These are phyloP conservation scores for Cucurbita maxima DNA, from an alignment of 306 rosid species.

Conservation along the genomic window DNA sequence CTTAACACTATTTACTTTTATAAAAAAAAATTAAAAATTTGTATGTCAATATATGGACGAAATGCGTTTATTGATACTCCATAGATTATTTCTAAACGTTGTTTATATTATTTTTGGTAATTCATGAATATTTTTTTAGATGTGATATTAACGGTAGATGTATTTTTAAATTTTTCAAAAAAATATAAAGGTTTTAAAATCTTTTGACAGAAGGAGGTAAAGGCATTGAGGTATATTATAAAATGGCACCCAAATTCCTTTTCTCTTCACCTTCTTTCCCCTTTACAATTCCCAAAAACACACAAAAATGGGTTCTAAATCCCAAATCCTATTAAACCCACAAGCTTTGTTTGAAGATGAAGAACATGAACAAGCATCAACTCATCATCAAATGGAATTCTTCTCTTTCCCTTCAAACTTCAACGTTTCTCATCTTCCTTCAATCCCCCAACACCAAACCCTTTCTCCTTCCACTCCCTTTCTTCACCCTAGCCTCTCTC, in stretches of 20 bases:
- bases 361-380: constrained; percentile 7
- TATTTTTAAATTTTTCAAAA: too few relatives aligned
- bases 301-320: constrained; percentile 24
- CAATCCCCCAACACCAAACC: constrained; percentile 10
- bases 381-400: constrained; percentile 36
- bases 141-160: too few relatives aligned
- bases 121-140: too few relatives aligned
- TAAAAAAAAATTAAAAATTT: too few relatives aligned
- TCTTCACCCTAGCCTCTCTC: constrained; percentile 17
- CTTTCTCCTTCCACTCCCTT: not conserved
- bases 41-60: too few relatives aligned
- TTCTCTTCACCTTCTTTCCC: not conserved
- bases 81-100: too few relatives aligned
- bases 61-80: too few relatives aligned
- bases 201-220: too few relatives aligned
- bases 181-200: too few relatives aligned
- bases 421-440: constrained; percentile 12
- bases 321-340: constrained; percentile 36
- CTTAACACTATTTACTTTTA: too few relatives aligned
- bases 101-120: too few relatives aligned
- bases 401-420: constrained; percentile 44
- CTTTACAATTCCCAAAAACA: not conserved
- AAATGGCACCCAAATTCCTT: not conserved
- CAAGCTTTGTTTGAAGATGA: constrained; percentile 44
- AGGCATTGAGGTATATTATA: not conserved